Conservation (phyloP, 148 eudicot species). For the Polygonum maritimum region DNA sequence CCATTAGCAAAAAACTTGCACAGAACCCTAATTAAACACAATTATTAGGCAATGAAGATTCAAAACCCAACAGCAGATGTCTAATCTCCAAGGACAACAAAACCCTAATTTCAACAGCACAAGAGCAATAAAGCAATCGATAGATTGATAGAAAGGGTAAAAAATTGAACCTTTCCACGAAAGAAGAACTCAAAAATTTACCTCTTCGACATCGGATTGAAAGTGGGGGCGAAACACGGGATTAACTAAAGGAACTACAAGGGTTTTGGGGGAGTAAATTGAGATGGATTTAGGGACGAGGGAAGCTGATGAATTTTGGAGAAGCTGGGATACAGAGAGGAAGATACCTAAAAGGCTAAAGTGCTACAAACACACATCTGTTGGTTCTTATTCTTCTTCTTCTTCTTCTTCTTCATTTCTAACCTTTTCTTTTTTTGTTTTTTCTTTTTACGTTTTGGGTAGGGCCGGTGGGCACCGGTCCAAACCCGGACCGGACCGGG, state of each 20-base stretch:
- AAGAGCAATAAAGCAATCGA: background rate
- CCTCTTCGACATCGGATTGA: slow-evolving; percentile 10
- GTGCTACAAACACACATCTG: background rate
- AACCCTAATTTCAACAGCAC: background rate
- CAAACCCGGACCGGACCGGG: no score
- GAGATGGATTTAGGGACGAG: background rate
- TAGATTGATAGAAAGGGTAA: background rate
- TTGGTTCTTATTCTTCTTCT: background rate
- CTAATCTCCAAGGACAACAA: background rate
- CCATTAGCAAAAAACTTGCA: slow-evolving; percentile 96
- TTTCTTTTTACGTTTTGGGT: background rate
- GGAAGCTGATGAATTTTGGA: background rate
- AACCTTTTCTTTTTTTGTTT: background rate
- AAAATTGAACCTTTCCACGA: background rate
- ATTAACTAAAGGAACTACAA: background rate
- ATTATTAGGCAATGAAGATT: background rate
- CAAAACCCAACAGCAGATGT: background rate
- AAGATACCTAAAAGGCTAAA: slow-evolving; percentile 1
- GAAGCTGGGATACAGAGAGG: background rate
- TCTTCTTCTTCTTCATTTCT: background rate
- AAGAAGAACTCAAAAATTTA: background rate
- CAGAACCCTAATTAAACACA: slow-evolving; percentile 39
- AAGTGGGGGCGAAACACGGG: background rate
- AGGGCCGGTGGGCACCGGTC: background rate
- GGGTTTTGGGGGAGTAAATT: background rate